Conservation (phyloP, 208 protist species). For the Leishmania mexicana region DNA sequence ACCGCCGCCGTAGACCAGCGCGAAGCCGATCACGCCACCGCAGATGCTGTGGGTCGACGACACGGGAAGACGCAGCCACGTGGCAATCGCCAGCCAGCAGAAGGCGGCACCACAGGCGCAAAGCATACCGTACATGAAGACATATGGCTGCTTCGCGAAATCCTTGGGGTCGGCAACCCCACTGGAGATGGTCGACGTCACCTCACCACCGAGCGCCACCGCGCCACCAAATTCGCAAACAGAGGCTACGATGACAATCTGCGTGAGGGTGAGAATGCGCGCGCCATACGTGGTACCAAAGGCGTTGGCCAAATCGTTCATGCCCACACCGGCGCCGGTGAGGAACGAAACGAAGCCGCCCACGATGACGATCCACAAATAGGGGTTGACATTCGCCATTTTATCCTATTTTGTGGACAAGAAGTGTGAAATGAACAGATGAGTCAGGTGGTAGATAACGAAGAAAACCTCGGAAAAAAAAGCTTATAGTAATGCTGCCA, state of each 20-base stretch:
- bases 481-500: background rate
- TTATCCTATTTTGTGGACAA: background rate
- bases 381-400: constrained; percentile 44
- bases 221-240: constrained; percentile 78
- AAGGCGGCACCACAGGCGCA: constrained; percentile 48
- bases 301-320: constrained; percentile 90
- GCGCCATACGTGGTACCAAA: constrained; percentile 82
- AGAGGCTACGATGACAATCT: constrained; percentile 74
- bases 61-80: constrained; percentile 49
- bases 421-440: background rate
- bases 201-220: constrained; percentile 50
- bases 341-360: constrained; percentile 67
- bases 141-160: constrained; percentile 54
- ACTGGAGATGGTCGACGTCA: constrained; percentile 59
- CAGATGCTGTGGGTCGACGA: constrained; percentile 64
- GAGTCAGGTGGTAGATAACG: background rate
- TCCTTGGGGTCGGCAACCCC: constrained; percentile 48
- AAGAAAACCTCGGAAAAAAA: background rate
- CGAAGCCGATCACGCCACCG: constrained; percentile 68
- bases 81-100: constrained; percentile 57
- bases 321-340: constrained; percentile 65
- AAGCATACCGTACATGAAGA: constrained; percentile 80
- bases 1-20: constrained; percentile 59
- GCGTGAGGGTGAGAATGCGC: constrained; percentile 65
- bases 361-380: constrained; percentile 72